Base-by-base conservation (phyloP, 306 rosid genomes). In the Trifolium repens region DNA sequence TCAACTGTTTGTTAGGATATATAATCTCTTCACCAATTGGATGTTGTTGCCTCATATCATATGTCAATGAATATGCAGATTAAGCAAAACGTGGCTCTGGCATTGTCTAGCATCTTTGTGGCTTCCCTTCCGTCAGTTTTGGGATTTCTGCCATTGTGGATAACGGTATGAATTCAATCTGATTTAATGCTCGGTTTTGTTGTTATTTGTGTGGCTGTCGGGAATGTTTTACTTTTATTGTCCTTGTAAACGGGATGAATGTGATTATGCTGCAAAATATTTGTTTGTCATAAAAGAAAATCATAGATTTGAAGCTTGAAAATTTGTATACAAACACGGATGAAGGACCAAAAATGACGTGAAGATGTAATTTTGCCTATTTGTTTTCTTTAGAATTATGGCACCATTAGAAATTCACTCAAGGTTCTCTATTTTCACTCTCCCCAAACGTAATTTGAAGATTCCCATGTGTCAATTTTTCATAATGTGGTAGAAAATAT, bases 131-230 rank as follows among this genome's bases (percentile, higher is more conserved):
- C 99, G 0, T 94, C 99, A 16, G 90, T 94, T 64, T 78, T 94
- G 91, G 99, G 99, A 65, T 89, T 90, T 79, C 89, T 94, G 76
- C 99, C 99, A 46, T 75, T 92, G 65, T 94, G 99, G 96, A 84
- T 92, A 43, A 94, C 97, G 92, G 99, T 94, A 90, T 73, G 90
- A 61, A 81, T 27, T 75, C 50, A 72, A 54, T 49, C 74, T 73
- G 57, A 62, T 80, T 83, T 16, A 35, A 19, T 79, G 65, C 59
- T 43, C 72, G 35, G 42, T 37, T 17, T 44, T 40, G 27, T 61
- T 71, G 62, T 66, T 68, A 17, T 73, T 55, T 54, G 44, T 49
- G 52, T 8, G 40, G 12, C 72, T 53, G 50, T 47, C 50, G 8
- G 40, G 12, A 69, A 40, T 55, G 74, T 35, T 68, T 69, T 59